Conservation (phyloP, 805 yeast genomes). For the Ogataea minuta region DNA sequence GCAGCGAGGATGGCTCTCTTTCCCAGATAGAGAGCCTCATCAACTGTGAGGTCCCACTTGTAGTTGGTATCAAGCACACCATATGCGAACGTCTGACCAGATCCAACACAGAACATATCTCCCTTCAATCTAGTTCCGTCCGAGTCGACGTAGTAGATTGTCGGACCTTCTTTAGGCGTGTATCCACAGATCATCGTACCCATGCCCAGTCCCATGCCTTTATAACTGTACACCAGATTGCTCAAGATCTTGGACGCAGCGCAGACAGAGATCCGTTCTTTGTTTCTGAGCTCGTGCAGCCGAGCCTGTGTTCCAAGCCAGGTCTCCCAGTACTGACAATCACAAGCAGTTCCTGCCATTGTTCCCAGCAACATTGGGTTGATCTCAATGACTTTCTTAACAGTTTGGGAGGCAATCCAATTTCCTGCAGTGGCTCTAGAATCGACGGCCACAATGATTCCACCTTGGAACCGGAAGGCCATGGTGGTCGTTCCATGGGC, state of each 20-base stretch:
- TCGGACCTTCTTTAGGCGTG: slow-evolving; percentile 92
- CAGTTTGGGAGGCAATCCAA: slow-evolving; percentile 98
- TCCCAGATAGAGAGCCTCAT: slow-evolving; percentile 91
- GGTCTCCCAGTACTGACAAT: slow-evolving; percentile 98
- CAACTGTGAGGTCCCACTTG: slow-evolving; percentile 87
- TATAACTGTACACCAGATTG: slow-evolving; percentile 87
- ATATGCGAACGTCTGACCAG: slow-evolving; percentile 98
- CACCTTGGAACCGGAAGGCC: slow-evolving; percentile 94
- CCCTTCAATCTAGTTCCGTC: slow-evolving; percentile 96
- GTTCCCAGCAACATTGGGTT: slow-evolving; percentile 95
- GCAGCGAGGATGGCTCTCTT: slow-evolving; percentile 96
- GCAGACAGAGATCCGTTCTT: slow-evolving; percentile 91
- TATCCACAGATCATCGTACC: slow-evolving; percentile 99
- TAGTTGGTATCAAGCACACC: slow-evolving; percentile 95
- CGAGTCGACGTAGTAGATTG: slow-evolving; percentile 93
- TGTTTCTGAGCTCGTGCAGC: slow-evolving; percentile 89
- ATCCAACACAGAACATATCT: slow-evolving; percentile 94
- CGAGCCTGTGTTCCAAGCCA: slow-evolving; percentile 98
- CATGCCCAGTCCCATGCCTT: slow-evolving; percentile 98
- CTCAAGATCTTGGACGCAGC: slow-evolving; percentile 94
- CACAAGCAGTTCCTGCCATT: slow-evolving; percentile 99
- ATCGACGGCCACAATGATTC: slow-evolving; percentile 94
- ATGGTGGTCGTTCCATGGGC: slow-evolving; percentile 99
- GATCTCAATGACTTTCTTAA: slow-evolving; percentile 94
- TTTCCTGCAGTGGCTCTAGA: slow-evolving; percentile 97